Percentiles rank a stretch among this genome's conserved stretches.
These are phyloP conservation scores for Diaporthe caulivora DNA, from an alignment of 2,329 filamentous ascomycete genomes.

Conservation along the genomic window DNA sequence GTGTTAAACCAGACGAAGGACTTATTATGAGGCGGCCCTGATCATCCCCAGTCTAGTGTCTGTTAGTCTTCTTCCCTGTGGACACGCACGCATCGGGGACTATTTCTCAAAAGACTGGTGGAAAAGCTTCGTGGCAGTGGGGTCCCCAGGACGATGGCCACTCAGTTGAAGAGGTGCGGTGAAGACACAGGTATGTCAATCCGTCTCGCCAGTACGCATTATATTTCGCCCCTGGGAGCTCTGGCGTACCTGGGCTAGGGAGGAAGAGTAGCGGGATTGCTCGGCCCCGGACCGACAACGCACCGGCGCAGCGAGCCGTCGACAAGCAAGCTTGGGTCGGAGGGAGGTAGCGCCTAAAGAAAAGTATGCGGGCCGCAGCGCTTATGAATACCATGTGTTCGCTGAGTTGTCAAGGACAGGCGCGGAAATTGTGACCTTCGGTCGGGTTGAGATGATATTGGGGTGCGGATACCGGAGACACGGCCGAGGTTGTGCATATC, in stretches of 20 bases:
- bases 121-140: background rate
- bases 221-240: background rate
- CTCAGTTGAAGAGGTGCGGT: background rate
- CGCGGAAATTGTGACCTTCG: constrained; percentile 10
- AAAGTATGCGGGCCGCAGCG: too few relatives aligned
- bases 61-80: background rate
- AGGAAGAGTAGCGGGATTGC: background rate
- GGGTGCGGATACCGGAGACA: background rate
- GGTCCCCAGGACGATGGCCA: background rate
- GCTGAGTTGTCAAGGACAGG: background rate
- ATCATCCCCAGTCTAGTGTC: background rate
- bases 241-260: background rate
- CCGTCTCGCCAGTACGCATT: background rate
- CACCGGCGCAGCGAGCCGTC: background rate
- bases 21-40: background rate
- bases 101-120: too few relatives aligned
- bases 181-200: background rate
- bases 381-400: too few relatives aligned
- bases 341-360: too few relatives aligned
- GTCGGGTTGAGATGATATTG: background rate
- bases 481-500: too few relatives aligned
- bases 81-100: background rate
- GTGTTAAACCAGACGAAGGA: background rate
- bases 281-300: background rate
- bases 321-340: background rate